Evolutionary conservation across 148 eudicot genomes (phyloP).

Genomic region (Amaranthus palmeri): DNA sequence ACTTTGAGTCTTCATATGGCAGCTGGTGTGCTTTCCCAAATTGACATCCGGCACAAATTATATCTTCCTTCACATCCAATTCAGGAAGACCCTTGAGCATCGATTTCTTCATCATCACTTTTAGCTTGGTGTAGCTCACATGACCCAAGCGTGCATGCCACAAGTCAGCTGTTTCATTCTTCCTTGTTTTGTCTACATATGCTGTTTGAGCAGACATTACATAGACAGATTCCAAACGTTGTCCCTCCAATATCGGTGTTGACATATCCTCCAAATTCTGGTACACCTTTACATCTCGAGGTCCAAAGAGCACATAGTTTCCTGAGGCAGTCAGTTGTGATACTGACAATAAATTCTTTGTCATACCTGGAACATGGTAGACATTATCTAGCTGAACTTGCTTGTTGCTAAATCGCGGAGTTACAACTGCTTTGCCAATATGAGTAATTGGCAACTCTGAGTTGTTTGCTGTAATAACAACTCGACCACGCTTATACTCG

Average conservation of each 20-base stretch:
- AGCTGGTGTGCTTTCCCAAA: neutral
- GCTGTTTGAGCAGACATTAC: slow-evolving; percentile 15
- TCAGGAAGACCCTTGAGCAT: slow-evolving; percentile 15
- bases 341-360: slow-evolving; percentile 11
- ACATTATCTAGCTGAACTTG: slow-evolving; percentile 3
- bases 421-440: neutral
- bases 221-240: slow-evolving; percentile 3
- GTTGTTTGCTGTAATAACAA: slow-evolving; percentile 1
- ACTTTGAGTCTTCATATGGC: slow-evolving; percentile 17
- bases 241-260: too few species aligned
- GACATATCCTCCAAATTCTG: too few species aligned
- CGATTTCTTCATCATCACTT: slow-evolving; percentile 20
- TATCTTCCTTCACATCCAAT: neutral
- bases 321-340: slow-evolving; percentile 7
- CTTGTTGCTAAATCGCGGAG: neutral
- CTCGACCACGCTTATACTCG: neutral
- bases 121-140: slow-evolving; percentile 8
- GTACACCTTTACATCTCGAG: too few species aligned
- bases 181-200: slow-evolving; percentile 16
- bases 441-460: slow-evolving; percentile 9
- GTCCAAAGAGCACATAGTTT: neutral
- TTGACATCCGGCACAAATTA: slow-evolving; percentile 4
- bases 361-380: slow-evolving; percentile 14
- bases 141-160: slow-evolving; percentile 21
- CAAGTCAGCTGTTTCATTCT: slow-evolving; percentile 13